Evolutionary conservation across 75 land plant species (phyloP).

Genomic region (Sequoiadendron giganteum): DNA sequence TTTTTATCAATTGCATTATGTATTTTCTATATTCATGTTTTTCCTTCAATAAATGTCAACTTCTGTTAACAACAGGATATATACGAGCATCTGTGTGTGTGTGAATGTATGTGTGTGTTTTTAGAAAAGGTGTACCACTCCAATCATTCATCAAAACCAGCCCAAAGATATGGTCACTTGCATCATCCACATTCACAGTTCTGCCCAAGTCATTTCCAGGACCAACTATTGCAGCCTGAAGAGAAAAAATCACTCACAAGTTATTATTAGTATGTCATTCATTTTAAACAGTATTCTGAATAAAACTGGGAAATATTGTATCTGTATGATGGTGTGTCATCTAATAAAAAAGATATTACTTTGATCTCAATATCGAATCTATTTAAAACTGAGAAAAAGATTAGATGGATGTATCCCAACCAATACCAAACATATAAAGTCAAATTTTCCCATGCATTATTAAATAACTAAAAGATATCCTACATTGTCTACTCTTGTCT

Average conservation of each 20-base stretch:
- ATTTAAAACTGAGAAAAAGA: background rate
- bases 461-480: background rate
- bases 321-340: background rate
- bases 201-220: constrained; percentile 90
- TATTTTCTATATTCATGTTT: background rate
- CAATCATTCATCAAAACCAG: constrained; percentile 96
- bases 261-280: background rate
- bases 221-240: constrained; percentile 91
- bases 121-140: constrained; percentile 67
- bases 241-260: background rate
- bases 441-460: background rate
- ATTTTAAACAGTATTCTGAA: background rate
- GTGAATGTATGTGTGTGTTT: background rate
- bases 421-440: background rate
- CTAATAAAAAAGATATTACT: background rate
- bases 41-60: background rate
- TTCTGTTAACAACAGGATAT: background rate
- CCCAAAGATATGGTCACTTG: constrained; percentile 93
- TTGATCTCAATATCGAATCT: background rate
- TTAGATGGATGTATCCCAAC: background rate
- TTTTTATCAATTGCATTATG: background rate
- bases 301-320: background rate
- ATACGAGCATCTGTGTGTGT: background rate
- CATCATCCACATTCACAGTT: constrained; percentile 66
- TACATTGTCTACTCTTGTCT: background rate